phyloP scores from a whole-genome alignment of 2,329 filamentous ascomycete species.

The Fusarium sp. region DNA sequence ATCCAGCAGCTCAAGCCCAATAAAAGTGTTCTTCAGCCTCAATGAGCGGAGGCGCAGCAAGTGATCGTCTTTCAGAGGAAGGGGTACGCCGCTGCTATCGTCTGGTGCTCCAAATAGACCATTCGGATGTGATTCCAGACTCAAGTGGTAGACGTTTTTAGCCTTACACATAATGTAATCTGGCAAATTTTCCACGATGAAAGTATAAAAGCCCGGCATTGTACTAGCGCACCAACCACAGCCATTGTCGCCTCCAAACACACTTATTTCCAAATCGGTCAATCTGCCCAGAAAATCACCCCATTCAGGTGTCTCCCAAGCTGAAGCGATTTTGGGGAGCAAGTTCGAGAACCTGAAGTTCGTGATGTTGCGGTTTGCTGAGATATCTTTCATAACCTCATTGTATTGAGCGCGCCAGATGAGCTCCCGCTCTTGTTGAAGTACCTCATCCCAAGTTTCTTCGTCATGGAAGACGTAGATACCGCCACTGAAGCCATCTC shows the following conservation, averaged over 20 bases:
- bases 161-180: neutral
- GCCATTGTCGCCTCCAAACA: neutral
- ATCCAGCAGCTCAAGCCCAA: neutral
- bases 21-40: neutral
- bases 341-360: neutral
- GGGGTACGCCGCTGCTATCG: neutral
- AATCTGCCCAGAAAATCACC: neutral
- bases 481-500: fast-evolving
- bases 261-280: neutral
- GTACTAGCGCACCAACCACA: neutral
- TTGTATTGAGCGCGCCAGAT: constrained; percentile 4
- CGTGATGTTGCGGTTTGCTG: neutral
- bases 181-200: neutral
- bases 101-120: neutral
- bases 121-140: neutral
- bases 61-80: neutral
- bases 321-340: neutral
- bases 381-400: neutral
- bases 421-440: neutral
- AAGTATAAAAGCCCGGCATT: fast-evolving
- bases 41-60: neutral
- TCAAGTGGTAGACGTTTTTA: neutral
- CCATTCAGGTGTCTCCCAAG: neutral
- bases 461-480: neutral
- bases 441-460: neutral